phyloP scores from a whole-genome alignment of 164 flowering plant species.

The Taxillus chinensis region DNA sequence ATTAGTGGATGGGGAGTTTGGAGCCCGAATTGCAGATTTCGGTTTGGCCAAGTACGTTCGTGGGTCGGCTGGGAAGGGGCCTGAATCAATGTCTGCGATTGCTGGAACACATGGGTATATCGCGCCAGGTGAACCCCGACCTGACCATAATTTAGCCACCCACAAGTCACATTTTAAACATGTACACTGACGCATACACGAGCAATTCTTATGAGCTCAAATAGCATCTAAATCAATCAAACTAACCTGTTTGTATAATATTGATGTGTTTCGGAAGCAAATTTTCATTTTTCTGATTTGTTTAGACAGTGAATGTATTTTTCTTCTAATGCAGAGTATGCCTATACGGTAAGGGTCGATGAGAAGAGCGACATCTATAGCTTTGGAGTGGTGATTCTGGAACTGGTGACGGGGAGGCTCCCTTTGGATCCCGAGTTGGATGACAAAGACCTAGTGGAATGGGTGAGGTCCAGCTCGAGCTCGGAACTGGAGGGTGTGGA shows the following conservation, averaged over 20 bases:
- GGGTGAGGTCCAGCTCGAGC: slow-evolving; percentile 59
- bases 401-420: slow-evolving; percentile 67
- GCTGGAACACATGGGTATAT: slow-evolving; percentile 80
- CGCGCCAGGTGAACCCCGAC: slow-evolving; percentile 51
- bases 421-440: slow-evolving; percentile 80
- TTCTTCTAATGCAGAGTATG: slow-evolving; percentile 61
- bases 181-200: not conserved
- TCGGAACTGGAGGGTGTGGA: slow-evolving; percentile 68
- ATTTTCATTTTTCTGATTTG: not conserved
- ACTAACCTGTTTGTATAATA: too few species aligned
- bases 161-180: not conserved
- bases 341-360: slow-evolving; percentile 82
- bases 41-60: slow-evolving; percentile 70
- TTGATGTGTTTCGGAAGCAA: not conserved
- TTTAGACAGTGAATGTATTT: not conserved
- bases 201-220: too few species aligned
- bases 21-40: slow-evolving; percentile 68
- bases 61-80: slow-evolving; percentile 26
- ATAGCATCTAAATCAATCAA: too few species aligned
- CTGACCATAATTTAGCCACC: not conserved
- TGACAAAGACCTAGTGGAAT: slow-evolving; percentile 84
- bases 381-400: slow-evolving; percentile 85
- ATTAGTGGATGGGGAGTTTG: slow-evolving; percentile 51
- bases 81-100: slow-evolving; percentile 61
- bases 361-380: slow-evolving; percentile 98